Conservation (phyloP, 2,329 filamentous ascomycete species). For the Colletotrichum gloeosporioides region DNA sequence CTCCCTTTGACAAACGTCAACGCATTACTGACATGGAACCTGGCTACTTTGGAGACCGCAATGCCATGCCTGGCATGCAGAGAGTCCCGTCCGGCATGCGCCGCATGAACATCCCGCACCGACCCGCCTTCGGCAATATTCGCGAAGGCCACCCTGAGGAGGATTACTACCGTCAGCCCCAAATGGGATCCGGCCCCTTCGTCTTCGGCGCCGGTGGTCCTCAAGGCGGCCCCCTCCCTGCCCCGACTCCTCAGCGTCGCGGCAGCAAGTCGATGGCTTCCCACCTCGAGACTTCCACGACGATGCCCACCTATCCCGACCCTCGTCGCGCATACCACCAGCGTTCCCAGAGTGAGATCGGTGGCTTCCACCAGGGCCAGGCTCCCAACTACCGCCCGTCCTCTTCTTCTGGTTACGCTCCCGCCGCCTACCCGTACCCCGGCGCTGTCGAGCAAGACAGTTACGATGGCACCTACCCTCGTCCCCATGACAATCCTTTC, state of each 20-base stretch:
- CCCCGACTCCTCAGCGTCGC: slow-evolving; percentile 26
- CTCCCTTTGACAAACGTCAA: slow-evolving; percentile 33
- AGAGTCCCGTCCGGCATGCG: slow-evolving; percentile 22
- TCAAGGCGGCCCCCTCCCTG: slow-evolving; percentile 25
- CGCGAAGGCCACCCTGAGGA: slow-evolving; percentile 36
- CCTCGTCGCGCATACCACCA: slow-evolving; percentile 29
- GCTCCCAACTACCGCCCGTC: slow-evolving; percentile 23
- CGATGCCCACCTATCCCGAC: slow-evolving; percentile 23
- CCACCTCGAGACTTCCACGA: slow-evolving; percentile 23
- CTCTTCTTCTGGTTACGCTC: slow-evolving; percentile 17
- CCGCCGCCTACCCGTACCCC: slow-evolving; percentile 15
- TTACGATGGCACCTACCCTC: slow-evolving; percentile 25
- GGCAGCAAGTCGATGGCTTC: slow-evolving; percentile 23
- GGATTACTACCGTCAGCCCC: slow-evolving; percentile 26
- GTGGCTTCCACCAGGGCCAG: slow-evolving; percentile 21
- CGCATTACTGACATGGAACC: slow-evolving; percentile 26
- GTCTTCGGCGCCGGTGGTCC: slow-evolving; percentile 18
- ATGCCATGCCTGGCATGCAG: slow-evolving; percentile 22
- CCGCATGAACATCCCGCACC: slow-evolving; percentile 23
- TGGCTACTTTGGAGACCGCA: slow-evolving; percentile 26
- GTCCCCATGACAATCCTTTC: slow-evolving; percentile 16
- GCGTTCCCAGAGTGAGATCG: slow-evolving; percentile 33
- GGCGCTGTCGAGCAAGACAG: slow-evolving; percentile 13
- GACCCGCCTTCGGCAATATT: slow-evolving; percentile 34
- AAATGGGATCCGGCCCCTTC: slow-evolving; percentile 20